These are phyloP conservation scores for Xylariaceae sp. DNA, from an alignment of 2,329 filamentous ascomycete species.

Conservation along the genomic window DNA sequence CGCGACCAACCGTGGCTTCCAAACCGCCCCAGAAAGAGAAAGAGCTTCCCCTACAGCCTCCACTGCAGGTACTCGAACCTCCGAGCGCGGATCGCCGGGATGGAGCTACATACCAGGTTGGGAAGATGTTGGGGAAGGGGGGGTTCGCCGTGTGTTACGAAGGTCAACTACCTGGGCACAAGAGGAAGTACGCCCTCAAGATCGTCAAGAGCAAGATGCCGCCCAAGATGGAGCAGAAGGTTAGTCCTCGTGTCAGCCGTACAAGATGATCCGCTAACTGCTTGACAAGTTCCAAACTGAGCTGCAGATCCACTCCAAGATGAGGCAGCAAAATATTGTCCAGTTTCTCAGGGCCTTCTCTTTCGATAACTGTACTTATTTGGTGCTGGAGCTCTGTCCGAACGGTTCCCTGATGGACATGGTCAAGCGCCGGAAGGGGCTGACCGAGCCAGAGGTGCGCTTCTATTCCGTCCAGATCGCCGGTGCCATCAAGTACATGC, in stretches of 20 bases:
- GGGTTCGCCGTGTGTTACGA: constrained; percentile 78
- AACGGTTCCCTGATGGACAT: constrained; percentile 98
- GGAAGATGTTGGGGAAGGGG: constrained; percentile 68
- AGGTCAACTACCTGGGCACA: constrained; percentile 58
- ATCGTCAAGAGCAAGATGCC: constrained; percentile 81
- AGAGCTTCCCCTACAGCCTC: constrained; percentile 59
- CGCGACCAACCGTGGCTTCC: constrained; percentile 38
- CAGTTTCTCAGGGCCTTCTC: constrained; percentile 92
- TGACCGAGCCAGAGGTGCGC: constrained; percentile 89
- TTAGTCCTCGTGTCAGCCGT: constrained; percentile 24
- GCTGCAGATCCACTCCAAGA: constrained; percentile 96
- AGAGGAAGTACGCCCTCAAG: constrained; percentile 67
- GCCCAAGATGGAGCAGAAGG: constrained; percentile 77
- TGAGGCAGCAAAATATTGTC: constrained; percentile 92
- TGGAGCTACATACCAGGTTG: constrained; percentile 67
- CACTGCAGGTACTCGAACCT: constrained; percentile 50
- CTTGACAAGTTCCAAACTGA: constrained; percentile 61
- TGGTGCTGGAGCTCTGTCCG: constrained; percentile 87
- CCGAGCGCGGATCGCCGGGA: constrained; percentile 61
- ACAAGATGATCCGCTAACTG: constrained; percentile 6
- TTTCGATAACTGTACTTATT: constrained; percentile 81
- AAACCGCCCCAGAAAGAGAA: constrained; percentile 44
- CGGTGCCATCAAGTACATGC: constrained; percentile 96
- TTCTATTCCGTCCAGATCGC: constrained; percentile 93
- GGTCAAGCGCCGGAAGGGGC: constrained; percentile 82